These are phyloP conservation scores for Juglanconis oblonga DNA, from an alignment of 2,329 filamentous ascomycete genomes.

Conservation along the genomic window DNA sequence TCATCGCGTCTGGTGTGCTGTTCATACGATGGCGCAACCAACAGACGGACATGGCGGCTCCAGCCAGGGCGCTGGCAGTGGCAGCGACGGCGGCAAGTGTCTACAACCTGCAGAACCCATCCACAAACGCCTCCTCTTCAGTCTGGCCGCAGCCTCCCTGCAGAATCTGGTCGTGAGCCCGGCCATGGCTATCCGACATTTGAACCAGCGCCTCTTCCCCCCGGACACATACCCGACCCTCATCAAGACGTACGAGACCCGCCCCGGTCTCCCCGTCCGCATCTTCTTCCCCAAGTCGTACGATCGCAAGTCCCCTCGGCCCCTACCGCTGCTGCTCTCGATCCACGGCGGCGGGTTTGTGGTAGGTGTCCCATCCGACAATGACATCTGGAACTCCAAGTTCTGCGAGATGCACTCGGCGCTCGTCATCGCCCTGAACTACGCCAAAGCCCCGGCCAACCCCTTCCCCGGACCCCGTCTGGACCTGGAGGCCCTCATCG, in stretches of 20 bases:
- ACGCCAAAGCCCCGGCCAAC: conserved; percentile 42
- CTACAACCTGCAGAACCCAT: not conserved
- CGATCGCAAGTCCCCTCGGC: conserved; percentile 21
- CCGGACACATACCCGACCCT: not conserved
- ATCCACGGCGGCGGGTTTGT: conserved; percentile 52
- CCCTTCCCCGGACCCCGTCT: conserved; percentile 43
- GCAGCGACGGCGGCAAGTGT: not conserved
- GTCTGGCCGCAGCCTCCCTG: not conserved
- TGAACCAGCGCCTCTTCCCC: conserved; percentile 3
- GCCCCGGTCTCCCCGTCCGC: conserved; percentile 14
- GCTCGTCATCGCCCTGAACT: conserved; percentile 48
- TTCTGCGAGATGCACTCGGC: conserved; percentile 39
- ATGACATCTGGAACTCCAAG: conserved; percentile 43
- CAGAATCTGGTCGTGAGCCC: conserved; percentile 6
- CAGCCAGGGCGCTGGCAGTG: not conserved
- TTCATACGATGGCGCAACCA: not conserved
- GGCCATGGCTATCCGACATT: conserved; percentile 1
- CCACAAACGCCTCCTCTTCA: not conserved
- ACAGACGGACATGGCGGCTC: not conserved
- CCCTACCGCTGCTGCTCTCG: conserved; percentile 43
- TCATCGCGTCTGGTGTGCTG: too few relatives aligned
- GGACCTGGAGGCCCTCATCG: conserved; percentile 43
- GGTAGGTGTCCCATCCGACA: conserved; percentile 39
- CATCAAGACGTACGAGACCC: conserved; percentile 10
- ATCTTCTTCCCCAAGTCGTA: conserved; percentile 40